These are phyloP conservation scores for Sambucus nigra DNA, from an alignment of 129 eudicot genomes.

Conservation along the genomic window DNA sequence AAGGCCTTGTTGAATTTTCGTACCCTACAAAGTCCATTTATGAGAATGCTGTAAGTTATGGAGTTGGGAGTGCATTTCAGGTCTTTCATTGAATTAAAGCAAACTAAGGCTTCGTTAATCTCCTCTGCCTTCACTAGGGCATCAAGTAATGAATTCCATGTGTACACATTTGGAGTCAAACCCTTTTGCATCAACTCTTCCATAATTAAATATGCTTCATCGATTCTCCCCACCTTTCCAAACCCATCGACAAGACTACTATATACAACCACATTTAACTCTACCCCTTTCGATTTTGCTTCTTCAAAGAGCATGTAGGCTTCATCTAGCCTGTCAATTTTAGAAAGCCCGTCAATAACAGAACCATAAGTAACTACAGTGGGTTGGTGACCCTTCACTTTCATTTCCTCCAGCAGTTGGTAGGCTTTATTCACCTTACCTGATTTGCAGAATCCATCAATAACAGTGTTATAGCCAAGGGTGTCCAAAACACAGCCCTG, in stretches of 20 bases:
- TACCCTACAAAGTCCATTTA: slow-evolving; percentile 77
- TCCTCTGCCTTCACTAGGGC: slow-evolving; percentile 89
- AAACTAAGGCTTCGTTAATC: slow-evolving; percentile 88
- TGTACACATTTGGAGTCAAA: slow-evolving; percentile 60
- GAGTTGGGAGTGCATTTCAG: slow-evolving; percentile 57
- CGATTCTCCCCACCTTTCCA: slow-evolving; percentile 92
- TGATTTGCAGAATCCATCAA: slow-evolving; percentile 84
- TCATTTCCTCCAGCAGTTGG: slow-evolving; percentile 94
- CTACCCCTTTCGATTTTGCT: slow-evolving; percentile 71
- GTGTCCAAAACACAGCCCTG: slow-evolving; percentile 76
- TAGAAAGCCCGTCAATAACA: slow-evolving; percentile 92
- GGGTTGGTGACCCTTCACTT: slow-evolving; percentile 54
- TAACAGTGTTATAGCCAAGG: slow-evolving; percentile 79
- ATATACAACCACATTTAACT: slow-evolving; percentile 56
- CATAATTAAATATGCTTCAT: slow-evolving; percentile 87
- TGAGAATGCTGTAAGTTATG: slow-evolving; percentile 58
- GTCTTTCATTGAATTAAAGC: slow-evolving; percentile 83
- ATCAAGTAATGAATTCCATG: slow-evolving; percentile 94
- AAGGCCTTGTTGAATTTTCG: slow-evolving; percentile 88
- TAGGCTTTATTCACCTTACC: slow-evolving; percentile 85
- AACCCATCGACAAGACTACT: slow-evolving; percentile 90
- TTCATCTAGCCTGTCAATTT: slow-evolving; percentile 88
- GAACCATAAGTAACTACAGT: slow-evolving; percentile 90
- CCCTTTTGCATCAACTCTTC: slow-evolving; percentile 91
- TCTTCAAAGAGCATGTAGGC: slow-evolving; percentile 98